These are phyloP conservation scores for Kluyveromyces dobzhanskii DNA, from an alignment of 805 yeast species.

Conservation along the genomic window DNA sequence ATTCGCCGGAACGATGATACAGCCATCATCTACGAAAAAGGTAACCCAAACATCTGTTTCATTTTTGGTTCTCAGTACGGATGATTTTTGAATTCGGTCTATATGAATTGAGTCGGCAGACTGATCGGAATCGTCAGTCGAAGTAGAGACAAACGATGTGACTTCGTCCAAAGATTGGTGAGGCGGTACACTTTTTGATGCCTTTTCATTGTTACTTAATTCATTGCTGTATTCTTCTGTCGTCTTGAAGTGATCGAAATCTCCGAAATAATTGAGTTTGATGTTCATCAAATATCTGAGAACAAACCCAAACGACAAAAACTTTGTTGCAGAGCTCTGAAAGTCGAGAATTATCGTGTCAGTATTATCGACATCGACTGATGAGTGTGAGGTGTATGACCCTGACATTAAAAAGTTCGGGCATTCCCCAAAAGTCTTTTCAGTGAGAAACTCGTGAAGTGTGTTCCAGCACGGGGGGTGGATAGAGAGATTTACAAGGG, in stretches of 20 bases:
- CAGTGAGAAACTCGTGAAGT: conserved; percentile 55
- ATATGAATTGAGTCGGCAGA: background rate
- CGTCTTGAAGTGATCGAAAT: conserved; percentile 71
- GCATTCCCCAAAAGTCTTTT: conserved; percentile 59
- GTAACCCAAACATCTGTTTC: conserved; percentile 73
- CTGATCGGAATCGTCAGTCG: background rate
- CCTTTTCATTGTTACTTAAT: conserved; percentile 6
- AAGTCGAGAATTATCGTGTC: conserved; percentile 64
- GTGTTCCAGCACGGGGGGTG: conserved; percentile 95
- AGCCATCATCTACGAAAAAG: conserved; percentile 62
- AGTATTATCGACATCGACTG: conserved; percentile 54
- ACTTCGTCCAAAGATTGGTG: background rate
- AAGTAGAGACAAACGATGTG: background rate
- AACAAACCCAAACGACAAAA: conserved; percentile 73
- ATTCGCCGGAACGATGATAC: conserved; percentile 63
- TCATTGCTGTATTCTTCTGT: conserved; percentile 64
- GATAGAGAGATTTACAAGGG: conserved; percentile 50
- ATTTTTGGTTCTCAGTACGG: conserved; percentile 44
- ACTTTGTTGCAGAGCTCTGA: conserved; percentile 53
- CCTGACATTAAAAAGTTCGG: conserved; percentile 55
- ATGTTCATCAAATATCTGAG: conserved; percentile 66
- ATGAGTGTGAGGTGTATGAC: conserved; percentile 50
- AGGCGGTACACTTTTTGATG: no score
- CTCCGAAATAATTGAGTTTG: conserved; percentile 88
- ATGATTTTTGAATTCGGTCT: conserved; percentile 8